Percentiles rank a stretch among this genome's conserved stretches.
Evolutionary conservation across 2,329 filamentous ascomycete species (phyloP).

Genomic region (Trematosphaeria pertusa): DNA sequence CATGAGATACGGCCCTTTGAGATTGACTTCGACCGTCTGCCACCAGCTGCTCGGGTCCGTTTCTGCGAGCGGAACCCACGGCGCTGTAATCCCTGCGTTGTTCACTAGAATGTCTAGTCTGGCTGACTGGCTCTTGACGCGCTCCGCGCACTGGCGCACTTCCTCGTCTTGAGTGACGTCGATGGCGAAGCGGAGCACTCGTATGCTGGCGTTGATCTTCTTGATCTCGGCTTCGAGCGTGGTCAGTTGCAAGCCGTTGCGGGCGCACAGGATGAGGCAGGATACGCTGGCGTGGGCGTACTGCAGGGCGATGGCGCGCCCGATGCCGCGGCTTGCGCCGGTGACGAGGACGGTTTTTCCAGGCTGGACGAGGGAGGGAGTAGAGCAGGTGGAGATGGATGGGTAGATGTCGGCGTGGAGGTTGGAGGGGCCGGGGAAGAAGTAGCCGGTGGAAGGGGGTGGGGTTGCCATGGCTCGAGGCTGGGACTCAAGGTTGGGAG

Average conservation of each 20-base stretch:
- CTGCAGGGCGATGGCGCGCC: slow-evolving; percentile 60
- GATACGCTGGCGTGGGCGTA: slow-evolving; percentile 63
- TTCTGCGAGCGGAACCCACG: slow-evolving; percentile 40
- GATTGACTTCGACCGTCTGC: slow-evolving; percentile 57
- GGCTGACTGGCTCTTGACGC: slow-evolving; percentile 32
- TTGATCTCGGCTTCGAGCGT: slow-evolving; percentile 46
- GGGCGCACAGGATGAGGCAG: slow-evolving; percentile 61
- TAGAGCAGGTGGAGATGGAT: slow-evolving; percentile 54
- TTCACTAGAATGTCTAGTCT: slow-evolving; percentile 57
- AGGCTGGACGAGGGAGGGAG: slow-evolving; percentile 41
- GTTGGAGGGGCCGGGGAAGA: slow-evolving; percentile 24
- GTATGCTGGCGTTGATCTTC: slow-evolving; percentile 48
- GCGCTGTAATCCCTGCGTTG: slow-evolving; percentile 52
- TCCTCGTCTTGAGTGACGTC: slow-evolving; percentile 52
- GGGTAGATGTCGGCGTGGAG: slow-evolving; percentile 61
- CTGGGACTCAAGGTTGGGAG: too few relatives aligned
- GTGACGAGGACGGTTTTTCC: slow-evolving; percentile 60
- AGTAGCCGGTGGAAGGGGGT: slow-evolving; percentile 17
- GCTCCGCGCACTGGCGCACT: slow-evolving; percentile 45
- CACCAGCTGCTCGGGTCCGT: slow-evolving; percentile 50
- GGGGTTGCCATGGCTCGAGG: too few relatives aligned
- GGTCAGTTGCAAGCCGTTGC: slow-evolving; percentile 52
- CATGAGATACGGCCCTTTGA: slow-evolving; percentile 57
- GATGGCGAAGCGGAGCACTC: slow-evolving; percentile 52
- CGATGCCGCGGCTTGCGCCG: slow-evolving; percentile 63